Percentiles rank a stretch among this genome's conserved stretches.
Conservation (phyloP, 495 filamentous ascomycete genomes). For the Penicillium herquei region DNA sequence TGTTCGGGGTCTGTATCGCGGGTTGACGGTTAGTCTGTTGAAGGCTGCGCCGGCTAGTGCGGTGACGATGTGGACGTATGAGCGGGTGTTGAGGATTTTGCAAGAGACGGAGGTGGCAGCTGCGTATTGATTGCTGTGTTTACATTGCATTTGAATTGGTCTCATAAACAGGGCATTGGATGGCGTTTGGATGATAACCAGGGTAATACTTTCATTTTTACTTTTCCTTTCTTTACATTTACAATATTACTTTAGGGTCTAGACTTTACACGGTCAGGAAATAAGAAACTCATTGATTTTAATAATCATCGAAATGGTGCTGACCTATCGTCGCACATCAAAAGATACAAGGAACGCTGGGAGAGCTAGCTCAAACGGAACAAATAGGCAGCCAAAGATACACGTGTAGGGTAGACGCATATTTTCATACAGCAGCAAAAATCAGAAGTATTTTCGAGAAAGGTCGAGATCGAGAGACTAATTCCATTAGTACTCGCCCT, state of each 20-base stretch:
- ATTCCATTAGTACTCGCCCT: constrained; percentile 63
- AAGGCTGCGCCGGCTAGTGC: constrained; percentile 96
- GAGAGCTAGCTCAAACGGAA: constrained; percentile 22
- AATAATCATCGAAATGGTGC: background rate
- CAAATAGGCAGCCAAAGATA: background rate
- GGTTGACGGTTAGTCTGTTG: constrained; percentile 80
- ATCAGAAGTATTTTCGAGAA: constrained; percentile 17
- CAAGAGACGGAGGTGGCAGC: constrained; percentile 42
- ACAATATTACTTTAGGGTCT: too few relatives aligned
- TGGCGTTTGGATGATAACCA: constrained; percentile 1
- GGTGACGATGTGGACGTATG: constrained; percentile 98
- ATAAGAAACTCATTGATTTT: constrained; percentile 2
- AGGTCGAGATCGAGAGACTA: background rate
- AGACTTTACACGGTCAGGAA: too few relatives aligned
- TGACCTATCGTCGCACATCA: background rate
- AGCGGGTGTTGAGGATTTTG: constrained; percentile 62
- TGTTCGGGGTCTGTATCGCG: constrained; percentile 77
- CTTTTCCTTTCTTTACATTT: too few relatives aligned
- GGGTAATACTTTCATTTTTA: too few relatives aligned
- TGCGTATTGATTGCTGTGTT: background rate
- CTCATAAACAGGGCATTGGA: constrained; percentile 6
- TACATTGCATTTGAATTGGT: background rate
- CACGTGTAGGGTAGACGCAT: constrained; percentile 11
- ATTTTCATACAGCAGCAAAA: constrained; percentile 25
- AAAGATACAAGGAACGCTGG: constrained; percentile 23